Evolutionary conservation across 352 stramenopile species (phyloP).

Genomic region (Blastocystis hominis): DNA sequence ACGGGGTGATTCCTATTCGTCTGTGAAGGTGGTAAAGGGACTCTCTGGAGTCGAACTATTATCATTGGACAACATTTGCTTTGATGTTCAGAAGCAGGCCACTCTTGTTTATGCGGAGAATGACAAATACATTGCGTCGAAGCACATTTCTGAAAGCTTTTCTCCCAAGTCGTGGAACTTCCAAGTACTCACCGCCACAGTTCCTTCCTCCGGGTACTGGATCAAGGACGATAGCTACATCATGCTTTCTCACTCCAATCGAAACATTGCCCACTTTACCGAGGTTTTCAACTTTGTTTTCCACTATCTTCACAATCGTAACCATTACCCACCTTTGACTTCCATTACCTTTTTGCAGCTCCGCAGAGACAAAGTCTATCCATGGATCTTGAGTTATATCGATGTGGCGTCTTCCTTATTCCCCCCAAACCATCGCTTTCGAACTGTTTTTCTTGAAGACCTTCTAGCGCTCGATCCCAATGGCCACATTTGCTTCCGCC

Average conservation of each 20-base stretch:
- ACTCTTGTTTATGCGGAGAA: background rate
- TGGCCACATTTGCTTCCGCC: slow-evolving; percentile 5
- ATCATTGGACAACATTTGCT: slow-evolving; percentile 20
- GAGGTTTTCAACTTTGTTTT: slow-evolving; percentile 55
- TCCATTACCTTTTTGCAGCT: slow-evolving; percentile 13
- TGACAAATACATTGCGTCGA: background rate
- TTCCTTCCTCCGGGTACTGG: background rate
- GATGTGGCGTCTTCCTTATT: slow-evolving; percentile 14
- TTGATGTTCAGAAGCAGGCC: background rate
- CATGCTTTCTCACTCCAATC: slow-evolving; percentile 30
- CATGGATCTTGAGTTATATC: slow-evolving; percentile 36
- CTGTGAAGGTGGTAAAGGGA: background rate
- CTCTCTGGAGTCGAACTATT: background rate
- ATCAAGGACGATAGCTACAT: background rate
- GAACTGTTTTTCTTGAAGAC: background rate
- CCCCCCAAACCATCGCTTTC: background rate
- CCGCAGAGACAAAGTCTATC: slow-evolving; percentile 9
- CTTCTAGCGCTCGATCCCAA: background rate
- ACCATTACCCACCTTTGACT: background rate
- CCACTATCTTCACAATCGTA: slow-evolving; percentile 7
- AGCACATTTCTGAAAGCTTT: slow-evolving; percentile 10
- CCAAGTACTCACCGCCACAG: background rate
- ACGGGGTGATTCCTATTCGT: background rate
- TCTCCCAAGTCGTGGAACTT: slow-evolving; percentile 26
- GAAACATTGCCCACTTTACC: slow-evolving; percentile 41